phyloP scores from a whole-genome alignment of 345 rosid species.

The Geranium brycei region DNA sequence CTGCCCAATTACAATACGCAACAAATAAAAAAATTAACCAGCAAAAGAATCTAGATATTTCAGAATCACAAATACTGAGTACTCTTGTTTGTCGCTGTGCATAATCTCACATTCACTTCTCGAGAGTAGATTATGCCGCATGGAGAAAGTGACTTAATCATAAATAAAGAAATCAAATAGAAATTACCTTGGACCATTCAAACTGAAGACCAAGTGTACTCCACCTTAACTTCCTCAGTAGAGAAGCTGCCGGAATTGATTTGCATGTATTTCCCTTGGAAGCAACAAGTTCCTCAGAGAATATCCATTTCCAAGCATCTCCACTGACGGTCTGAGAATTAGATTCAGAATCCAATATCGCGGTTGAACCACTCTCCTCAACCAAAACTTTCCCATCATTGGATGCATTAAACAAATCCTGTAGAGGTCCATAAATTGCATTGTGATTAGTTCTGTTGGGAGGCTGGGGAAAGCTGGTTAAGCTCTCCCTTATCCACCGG shows the following conservation, averaged over 20 bases:
- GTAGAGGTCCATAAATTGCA: constrained; percentile 64
- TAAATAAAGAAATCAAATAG: not conserved
- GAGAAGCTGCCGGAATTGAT: constrained; percentile 32
- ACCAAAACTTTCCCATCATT: constrained; percentile 38
- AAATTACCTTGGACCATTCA: constrained; percentile 79
- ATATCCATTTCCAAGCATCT: constrained; percentile 36
- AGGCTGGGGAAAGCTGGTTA: constrained; percentile 62
- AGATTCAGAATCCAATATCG: constrained; percentile 15
- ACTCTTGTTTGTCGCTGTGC: not conserved
- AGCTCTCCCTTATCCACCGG: constrained; percentile 72
- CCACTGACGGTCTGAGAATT: constrained; percentile 17
- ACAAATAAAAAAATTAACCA: too few relatives aligned
- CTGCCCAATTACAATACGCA: not conserved
- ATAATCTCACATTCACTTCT: not conserved
- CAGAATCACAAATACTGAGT: not conserved
- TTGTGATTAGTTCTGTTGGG: constrained; percentile 87
- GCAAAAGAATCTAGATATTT: not conserved
- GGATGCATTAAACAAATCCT: constrained; percentile 49
- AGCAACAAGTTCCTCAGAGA: constrained; percentile 27
- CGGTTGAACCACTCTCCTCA: constrained; percentile 21
- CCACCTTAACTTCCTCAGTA: constrained; percentile 79
- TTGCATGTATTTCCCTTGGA: constrained; percentile 27
- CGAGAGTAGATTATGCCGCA: not conserved
- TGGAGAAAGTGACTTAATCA: not conserved
- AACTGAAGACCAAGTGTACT: constrained; percentile 88